These are phyloP conservation scores for Penicillium flavigenum DNA, from an alignment of 495 filamentous ascomycete genomes.

Conservation along the genomic window DNA sequence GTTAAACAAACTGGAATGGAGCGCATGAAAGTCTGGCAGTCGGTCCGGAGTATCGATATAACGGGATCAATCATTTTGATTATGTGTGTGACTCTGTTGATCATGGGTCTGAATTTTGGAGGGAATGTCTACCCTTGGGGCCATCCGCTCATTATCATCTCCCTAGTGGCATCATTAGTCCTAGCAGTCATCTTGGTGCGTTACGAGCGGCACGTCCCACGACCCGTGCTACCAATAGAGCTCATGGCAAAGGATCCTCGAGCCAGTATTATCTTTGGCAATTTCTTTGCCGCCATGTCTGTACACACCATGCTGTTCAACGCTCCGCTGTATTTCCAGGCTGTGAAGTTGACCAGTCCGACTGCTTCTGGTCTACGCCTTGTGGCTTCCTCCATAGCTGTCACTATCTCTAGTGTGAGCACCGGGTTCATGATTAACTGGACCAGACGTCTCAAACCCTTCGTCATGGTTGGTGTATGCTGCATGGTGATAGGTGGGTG, in stretches of 20 bases:
- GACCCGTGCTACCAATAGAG: constrained; percentile 70
- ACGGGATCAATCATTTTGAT: constrained; percentile 64
- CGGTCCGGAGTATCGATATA: constrained; percentile 67
- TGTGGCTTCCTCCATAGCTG: constrained; percentile 56
- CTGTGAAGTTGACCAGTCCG: constrained; percentile 68
- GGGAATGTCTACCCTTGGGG: constrained; percentile 75
- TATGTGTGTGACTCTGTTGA: constrained; percentile 61
- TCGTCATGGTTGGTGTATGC: constrained; percentile 56
- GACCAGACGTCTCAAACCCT: constrained; percentile 61
- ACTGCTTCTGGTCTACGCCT: constrained; percentile 71
- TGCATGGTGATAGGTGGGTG: constrained; percentile 56
- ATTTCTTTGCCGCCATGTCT: constrained; percentile 62
- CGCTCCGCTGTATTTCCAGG: constrained; percentile 77
- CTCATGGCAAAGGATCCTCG: constrained; percentile 60
- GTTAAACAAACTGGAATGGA: constrained; percentile 48
- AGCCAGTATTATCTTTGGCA: constrained; percentile 66
- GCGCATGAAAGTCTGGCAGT: constrained; percentile 49
- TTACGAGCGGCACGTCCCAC: constrained; percentile 58
- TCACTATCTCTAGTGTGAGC: constrained; percentile 58
- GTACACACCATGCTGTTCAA: constrained; percentile 75
- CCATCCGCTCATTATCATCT: constrained; percentile 66
- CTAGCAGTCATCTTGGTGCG: constrained; percentile 59
- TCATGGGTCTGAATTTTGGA: constrained; percentile 73
- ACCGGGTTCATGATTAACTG: constrained; percentile 71
- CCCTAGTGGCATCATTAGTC: constrained; percentile 56